A percentile compares a stretch with the other conserved stretches of the same genome.
phyloP scores from a whole-genome alignment of 2,329 filamentous ascomycete genomes.

The Fonsecaea nubica region DNA sequence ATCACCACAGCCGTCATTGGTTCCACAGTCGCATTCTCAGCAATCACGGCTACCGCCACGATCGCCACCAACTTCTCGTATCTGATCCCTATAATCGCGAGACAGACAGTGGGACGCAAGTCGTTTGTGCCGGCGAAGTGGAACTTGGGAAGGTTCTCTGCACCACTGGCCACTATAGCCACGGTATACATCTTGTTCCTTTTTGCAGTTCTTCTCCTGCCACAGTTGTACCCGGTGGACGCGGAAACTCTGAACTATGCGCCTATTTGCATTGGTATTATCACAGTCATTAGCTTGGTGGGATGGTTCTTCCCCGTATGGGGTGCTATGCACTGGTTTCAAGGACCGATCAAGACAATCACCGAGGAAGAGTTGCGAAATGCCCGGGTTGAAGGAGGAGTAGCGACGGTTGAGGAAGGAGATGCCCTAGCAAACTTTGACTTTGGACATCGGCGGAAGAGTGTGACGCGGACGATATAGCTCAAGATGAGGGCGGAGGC shows the following conservation, averaged over 20 bases:
- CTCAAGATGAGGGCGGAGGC: background rate
- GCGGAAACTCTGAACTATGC: conserved; percentile 50
- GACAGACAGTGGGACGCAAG: conserved; percentile 48
- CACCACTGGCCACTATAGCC: conserved; percentile 43
- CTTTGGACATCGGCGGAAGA: conserved; percentile 33
- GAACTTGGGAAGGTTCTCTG: conserved; percentile 45
- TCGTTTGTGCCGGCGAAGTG: conserved; percentile 47
- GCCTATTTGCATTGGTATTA: conserved; percentile 49
- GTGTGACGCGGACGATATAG: conserved; percentile 19
- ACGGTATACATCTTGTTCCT: conserved; percentile 47
- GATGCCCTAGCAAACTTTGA: conserved; percentile 29
- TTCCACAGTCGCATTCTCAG: conserved; percentile 47
- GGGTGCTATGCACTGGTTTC: conserved; percentile 49
- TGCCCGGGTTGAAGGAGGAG: conserved; percentile 30
- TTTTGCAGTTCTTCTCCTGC: conserved; percentile 48
- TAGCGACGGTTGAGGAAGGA: conserved; percentile 34
- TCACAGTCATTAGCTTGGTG: conserved; percentile 46
- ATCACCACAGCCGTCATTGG: conserved; percentile 49
- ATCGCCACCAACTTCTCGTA: conserved; percentile 51
- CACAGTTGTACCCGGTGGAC: conserved; percentile 50
- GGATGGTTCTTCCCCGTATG: conserved; percentile 49
- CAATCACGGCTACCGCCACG: conserved; percentile 49
- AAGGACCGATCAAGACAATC: conserved; percentile 49
- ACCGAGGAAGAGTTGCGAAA: conserved; percentile 39
- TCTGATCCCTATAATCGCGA: conserved; percentile 49